Conservation (phyloP, 1,284 basidiomycete genomes). For the Leccinum pachyderme region DNA sequence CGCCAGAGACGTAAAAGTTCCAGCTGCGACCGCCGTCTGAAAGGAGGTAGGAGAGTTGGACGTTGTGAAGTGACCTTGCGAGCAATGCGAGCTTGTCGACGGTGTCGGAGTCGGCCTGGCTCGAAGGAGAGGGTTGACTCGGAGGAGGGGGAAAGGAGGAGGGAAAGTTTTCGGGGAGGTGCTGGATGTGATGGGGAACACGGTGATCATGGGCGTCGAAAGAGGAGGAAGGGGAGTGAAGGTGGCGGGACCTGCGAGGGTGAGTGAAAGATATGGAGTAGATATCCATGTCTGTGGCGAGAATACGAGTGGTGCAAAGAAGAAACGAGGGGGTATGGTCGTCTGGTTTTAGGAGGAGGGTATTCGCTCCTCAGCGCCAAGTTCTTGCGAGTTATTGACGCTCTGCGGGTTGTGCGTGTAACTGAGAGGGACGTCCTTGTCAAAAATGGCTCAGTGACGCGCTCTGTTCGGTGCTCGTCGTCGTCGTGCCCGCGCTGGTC, state of each 20-base stretch:
- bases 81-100: conserved; percentile 81
- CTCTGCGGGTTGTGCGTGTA: background rate
- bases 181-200: conserved; percentile 42
- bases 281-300: conserved; percentile 68
- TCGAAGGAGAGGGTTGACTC: conserved; percentile 44
- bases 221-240: conserved; percentile 54
- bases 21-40: conserved; percentile 72
- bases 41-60: conserved; percentile 76
- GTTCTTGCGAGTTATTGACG: conserved; percentile 1
- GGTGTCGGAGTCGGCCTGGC: conserved; percentile 60
- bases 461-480: conserved; percentile 21
- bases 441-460: conserved; percentile 18
- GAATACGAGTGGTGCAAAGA: conserved; percentile 5
- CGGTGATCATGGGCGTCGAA: conserved; percentile 59
- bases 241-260: conserved; percentile 72
- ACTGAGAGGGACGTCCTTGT: conserved; percentile 6
- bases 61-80: conserved; percentile 77
- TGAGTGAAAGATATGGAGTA: conserved; percentile 91
- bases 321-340: conserved; percentile 18
- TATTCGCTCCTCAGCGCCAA: conserved; percentile 27
- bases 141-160: conserved; percentile 36
- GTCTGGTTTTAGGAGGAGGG: conserved; percentile 27
- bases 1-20: conserved; percentile 91
- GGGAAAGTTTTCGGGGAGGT: conserved; percentile 36
- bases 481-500: conserved; percentile 13